Evolutionary conservation across 2,329 filamentous ascomycete species (phyloP).

Genomic region (Pseudogymnoascus sp.): DNA sequence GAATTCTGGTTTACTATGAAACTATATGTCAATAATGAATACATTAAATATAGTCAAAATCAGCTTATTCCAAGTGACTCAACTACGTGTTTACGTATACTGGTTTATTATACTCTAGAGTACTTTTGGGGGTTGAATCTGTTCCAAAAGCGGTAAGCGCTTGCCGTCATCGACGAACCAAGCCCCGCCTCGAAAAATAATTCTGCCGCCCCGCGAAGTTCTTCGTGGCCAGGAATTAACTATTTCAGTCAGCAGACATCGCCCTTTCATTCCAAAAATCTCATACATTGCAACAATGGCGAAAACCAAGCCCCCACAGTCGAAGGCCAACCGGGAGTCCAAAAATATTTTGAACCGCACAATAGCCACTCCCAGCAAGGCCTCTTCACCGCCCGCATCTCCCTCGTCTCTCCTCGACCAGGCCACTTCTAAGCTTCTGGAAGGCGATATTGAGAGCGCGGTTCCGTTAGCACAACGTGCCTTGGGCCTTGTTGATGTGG

Average conservation of each 20-base stretch:
- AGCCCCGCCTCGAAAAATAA: slow-evolving; percentile 9
- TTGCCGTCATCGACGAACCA: not conserved
- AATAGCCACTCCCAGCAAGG: slow-evolving; percentile 21
- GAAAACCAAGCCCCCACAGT: slow-evolving; percentile 28
- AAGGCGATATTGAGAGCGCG: slow-evolving; percentile 27
- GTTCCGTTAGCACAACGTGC: slow-evolving; percentile 25
- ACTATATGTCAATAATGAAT: not conserved
- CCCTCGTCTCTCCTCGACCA: slow-evolving; percentile 22
- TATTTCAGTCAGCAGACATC: slow-evolving; percentile 1
- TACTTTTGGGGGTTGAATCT: not conserved
- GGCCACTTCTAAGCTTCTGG: slow-evolving; percentile 26
- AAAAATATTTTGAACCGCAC: slow-evolving; percentile 25
- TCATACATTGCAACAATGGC: slow-evolving; percentile 23
- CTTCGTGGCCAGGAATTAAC: not conserved
- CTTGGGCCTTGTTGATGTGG: slow-evolving; percentile 19
- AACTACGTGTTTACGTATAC: not conserved
- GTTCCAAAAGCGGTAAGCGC: slow-evolving; percentile 8
- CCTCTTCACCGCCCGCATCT: slow-evolving; percentile 19
- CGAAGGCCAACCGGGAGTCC: slow-evolving; percentile 25
- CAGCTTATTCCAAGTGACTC: not conserved
- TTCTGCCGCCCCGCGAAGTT: slow-evolving; percentile 10
- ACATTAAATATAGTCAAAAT: not conserved
- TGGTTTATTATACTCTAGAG: not conserved
- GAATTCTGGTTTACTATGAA: not conserved
- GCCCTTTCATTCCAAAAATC: not conserved